Evolutionary conservation across 257 asterid genomes (phyloP).

Genomic region (Anisodus acutangulus): DNA sequence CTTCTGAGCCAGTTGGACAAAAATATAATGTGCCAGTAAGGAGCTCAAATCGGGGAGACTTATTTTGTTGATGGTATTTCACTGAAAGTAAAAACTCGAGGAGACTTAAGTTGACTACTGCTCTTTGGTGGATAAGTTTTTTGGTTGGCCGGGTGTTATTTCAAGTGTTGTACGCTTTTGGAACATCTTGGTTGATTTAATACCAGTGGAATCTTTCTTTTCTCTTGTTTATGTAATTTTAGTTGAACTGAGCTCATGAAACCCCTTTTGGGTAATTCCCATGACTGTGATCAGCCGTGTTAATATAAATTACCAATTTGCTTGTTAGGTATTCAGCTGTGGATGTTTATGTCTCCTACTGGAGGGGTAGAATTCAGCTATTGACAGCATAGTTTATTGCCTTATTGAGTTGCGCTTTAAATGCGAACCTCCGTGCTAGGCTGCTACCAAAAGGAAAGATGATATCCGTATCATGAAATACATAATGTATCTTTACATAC

Average conservation of each 20-base stretch:
- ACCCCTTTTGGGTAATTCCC: neutral
- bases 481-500: neutral
- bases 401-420: neutral
- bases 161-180: slow-evolving; percentile 22
- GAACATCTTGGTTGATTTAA: too few relatives aligned
- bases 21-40: slow-evolving; percentile 7
- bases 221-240: neutral
- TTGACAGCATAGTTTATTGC: neutral
- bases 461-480: neutral
- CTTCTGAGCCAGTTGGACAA: slow-evolving; percentile 57
- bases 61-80: neutral
- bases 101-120: slow-evolving; percentile 31
- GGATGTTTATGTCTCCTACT: neutral
- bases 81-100: slow-evolving; percentile 35
- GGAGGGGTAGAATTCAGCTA: neutral
- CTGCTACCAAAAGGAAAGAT: neutral
- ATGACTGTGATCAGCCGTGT: slow-evolving; percentile 19
- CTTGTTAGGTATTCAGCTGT: neutral
- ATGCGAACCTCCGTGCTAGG: neutral
- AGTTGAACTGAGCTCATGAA: slow-evolving; percentile 9
- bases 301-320: slow-evolving; percentile 25
- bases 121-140: slow-evolving; percentile 39
- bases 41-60: slow-evolving; percentile 10
- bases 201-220: too few relatives aligned
- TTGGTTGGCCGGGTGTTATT: slow-evolving; percentile 48